Evolutionary conservation across 306 rosid genomes (phyloP), one percentile per base, ranked within the genome.

Genomic region (Argentina anserina): DNA sequence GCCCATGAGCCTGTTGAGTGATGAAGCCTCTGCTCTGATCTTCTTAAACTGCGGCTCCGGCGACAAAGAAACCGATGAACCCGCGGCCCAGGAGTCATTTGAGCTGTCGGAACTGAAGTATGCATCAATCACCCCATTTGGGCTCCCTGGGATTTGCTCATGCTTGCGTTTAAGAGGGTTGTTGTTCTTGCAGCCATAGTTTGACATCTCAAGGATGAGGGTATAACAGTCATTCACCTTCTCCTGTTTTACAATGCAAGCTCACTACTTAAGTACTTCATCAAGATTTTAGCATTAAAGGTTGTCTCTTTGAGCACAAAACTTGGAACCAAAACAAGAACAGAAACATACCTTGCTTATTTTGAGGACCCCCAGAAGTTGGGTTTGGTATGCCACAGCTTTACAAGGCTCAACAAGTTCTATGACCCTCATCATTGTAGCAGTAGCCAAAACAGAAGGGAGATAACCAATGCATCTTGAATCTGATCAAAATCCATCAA

Each of bases 401-500:
- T 81, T 86, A 76, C 80, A 69, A 70, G 88, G 86, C 69, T 87
- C 93, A 79, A 91, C 84, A 82, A 83, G 81, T 61, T 90, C 95
- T 62, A 91, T 84, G 56, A 87, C 91, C 64, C 79, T 80, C 89
- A 88, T 61, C 97, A 94, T 94, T 77, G 93, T 86, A 0, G 99
- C 92, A 31, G 97, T 85, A 31, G 99, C 97, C 96, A 94, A 66
- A 7, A 89, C 96, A 75, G 99, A 94, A 25, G 99, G 96, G 39
- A 87, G 89, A 84, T 78, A 83, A 81, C 90, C 84, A n/a, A 91
- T 78, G 76, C 85, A 94, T 77, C 93, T 87, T 69, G 91, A 81
- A 84, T 90, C 99, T 94, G 84, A 12, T 73, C 12, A 5, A 7
- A 29, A 43, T 14, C 47, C 65, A 36, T 1, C 5, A 7, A n/a